These are phyloP conservation scores for Leccinum imitatum DNA, from an alignment of 768 basidiomycete species.

Conservation along the genomic window DNA sequence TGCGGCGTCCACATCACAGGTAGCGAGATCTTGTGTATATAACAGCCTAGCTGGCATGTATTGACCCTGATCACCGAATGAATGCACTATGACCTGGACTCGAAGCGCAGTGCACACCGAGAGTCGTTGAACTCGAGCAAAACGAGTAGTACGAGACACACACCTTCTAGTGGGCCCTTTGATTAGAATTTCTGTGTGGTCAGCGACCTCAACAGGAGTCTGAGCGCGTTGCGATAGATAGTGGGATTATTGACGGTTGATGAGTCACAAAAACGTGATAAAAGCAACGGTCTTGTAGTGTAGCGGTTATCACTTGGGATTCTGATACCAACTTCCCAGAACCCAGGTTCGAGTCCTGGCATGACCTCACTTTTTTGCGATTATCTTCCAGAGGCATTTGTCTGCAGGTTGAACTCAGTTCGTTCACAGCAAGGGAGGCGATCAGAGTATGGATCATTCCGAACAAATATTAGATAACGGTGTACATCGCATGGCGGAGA, in stretches of 20 bases:
- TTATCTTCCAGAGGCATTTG: background rate
- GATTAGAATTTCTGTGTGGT: no score
- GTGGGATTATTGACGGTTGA: background rate
- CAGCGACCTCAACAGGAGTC: conserved; percentile 16
- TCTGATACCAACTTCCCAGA: conserved; percentile 11
- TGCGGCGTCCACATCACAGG: background rate
- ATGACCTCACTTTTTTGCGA: conserved; percentile 7
- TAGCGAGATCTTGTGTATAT: no score
- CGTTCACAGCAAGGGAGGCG: background rate
- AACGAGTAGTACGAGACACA: no score
- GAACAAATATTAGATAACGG: background rate
- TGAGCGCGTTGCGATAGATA: conserved; percentile 32
- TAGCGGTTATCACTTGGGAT: conserved; percentile 18
- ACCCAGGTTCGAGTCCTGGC: conserved; percentile 18
- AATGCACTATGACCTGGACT: no score
- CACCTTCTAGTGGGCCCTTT: no score
- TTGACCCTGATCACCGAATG: no score
- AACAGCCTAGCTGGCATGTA: no score
- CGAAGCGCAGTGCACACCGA: no score
- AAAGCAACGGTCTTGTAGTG: conserved; percentile 9
- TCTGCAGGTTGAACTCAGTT: no score
- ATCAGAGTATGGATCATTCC: background rate
- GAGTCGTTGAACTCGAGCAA: no score
- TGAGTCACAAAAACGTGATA: background rate
- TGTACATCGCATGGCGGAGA: background rate